phyloP scores from a whole-genome alignment of 129 eudicot species.

The Flaveria trinervia region DNA sequence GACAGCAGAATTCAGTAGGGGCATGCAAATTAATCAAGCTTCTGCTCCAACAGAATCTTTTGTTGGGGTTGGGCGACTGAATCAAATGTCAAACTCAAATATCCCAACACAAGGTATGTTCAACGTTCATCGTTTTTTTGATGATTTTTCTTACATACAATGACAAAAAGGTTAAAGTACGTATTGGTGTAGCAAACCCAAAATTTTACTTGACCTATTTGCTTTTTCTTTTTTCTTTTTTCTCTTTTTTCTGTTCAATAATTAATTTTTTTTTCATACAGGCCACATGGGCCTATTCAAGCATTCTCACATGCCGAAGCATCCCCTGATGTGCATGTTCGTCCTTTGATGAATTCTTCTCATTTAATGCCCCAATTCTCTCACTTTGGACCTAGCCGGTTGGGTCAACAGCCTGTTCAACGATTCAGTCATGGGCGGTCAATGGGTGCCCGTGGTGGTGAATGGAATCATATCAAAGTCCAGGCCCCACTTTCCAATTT shows the following conservation, averaged over 20 bases:
- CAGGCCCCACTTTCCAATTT: conserved; percentile 56
- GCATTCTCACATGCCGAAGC: conserved; percentile 58
- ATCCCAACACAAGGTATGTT: conserved; percentile 59
- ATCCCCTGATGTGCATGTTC: conserved; percentile 45
- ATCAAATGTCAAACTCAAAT: conserved; percentile 42
- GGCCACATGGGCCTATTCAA: conserved; percentile 67
- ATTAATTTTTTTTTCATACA: conserved; percentile 17
- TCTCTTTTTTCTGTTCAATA: neutral
- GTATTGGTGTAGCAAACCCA: neutral
- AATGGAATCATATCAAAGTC: conserved; percentile 62
- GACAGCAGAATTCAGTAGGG: conserved; percentile 59
- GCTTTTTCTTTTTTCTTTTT: neutral
- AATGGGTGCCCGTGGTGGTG: conserved; percentile 52
- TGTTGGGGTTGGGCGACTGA: conserved; percentile 48
- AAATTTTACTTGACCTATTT: neutral
- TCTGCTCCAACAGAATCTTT: conserved; percentile 45
- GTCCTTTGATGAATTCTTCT: conserved; percentile 54
- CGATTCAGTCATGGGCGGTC: conserved; percentile 66
- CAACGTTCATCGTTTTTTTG: neutral
- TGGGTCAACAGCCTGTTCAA: conserved; percentile 77
- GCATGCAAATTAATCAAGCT: conserved; percentile 60
- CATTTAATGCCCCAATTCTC: conserved; percentile 54
- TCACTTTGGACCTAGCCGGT: conserved; percentile 74
- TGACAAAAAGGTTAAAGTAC: neutral
- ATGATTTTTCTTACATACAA: neutral